A percentile compares a stretch with the other conserved stretches of the same genome.
phyloP scores from a whole-genome alignment of 192 early-diverging fungal genomes.

The Podila epigama region DNA sequence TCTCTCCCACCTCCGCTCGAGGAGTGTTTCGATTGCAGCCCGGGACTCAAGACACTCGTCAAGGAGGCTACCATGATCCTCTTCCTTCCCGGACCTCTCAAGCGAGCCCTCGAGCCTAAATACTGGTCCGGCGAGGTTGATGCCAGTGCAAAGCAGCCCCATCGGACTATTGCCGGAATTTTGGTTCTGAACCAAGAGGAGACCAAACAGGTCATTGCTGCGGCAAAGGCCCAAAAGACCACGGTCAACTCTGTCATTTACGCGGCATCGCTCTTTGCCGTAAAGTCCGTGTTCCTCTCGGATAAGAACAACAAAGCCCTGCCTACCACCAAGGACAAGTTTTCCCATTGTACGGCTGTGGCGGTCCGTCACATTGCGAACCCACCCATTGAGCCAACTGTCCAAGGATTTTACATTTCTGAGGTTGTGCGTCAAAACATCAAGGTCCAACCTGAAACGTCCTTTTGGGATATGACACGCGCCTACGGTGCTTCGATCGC shows the following conservation, averaged over 20 bases:
- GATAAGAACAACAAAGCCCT: neutral
- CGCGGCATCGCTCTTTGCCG: conserved; percentile 15
- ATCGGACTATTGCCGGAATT: conserved; percentile 2
- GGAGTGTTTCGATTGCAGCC: conserved; percentile 5
- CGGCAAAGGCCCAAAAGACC: conserved; percentile 17
- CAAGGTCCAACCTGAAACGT: conserved; percentile 6
- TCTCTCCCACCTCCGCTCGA: conserved; percentile 14
- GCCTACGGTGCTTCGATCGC: conserved; percentile 8
- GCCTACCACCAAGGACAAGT: conserved; percentile 13
- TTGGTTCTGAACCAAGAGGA: conserved; percentile 10
- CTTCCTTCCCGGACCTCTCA: conserved; percentile 14
- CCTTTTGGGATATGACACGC: conserved; percentile 17
- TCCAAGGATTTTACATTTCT: conserved; percentile 16
- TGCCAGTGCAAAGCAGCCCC: neutral
- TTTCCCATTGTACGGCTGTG: conserved; percentile 8
- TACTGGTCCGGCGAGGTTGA: conserved; percentile 34
- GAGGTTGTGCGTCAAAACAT: conserved; percentile 15
- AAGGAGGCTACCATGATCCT: conserved; percentile 12
- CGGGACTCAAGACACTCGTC: neutral
- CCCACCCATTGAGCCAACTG: conserved; percentile 5
- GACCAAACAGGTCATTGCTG: conserved; percentile 9
- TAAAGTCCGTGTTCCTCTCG: conserved; percentile 27
- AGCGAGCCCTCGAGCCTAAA: conserved; percentile 11
- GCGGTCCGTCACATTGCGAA: conserved; percentile 10
- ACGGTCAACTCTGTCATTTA: conserved; percentile 12